A percentile compares a stretch with the other conserved stretches of the same genome.
Evolutionary conservation across 2,329 filamentous ascomycete genomes (phyloP).

Genomic region (Elsinoe australis): DNA sequence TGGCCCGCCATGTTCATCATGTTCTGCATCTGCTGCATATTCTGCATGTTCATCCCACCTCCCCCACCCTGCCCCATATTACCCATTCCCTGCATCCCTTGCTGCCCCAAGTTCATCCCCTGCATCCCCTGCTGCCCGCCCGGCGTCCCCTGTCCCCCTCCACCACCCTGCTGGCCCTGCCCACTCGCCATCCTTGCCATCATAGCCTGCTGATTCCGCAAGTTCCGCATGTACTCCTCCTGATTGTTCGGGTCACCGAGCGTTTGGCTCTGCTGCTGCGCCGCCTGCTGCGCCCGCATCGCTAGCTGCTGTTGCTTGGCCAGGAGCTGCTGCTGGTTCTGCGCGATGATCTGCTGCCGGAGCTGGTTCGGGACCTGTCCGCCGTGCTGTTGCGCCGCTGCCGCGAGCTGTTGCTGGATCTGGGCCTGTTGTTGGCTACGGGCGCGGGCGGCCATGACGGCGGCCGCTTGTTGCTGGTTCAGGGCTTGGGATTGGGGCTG

Average conservation of each 20-base stretch:
- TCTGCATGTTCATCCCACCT: constrained; percentile 13
- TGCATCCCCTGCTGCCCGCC: constrained; percentile 19
- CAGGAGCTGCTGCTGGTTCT: constrained; percentile 24
- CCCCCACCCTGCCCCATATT: constrained; percentile 21
- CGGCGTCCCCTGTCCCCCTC: constrained; percentile 10
- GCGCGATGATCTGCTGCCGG: constrained; percentile 27
- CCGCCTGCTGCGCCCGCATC: constrained; percentile 19
- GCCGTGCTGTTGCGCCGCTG: constrained; percentile 17
- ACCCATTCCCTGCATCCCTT: constrained; percentile 22
- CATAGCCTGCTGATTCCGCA: constrained; percentile 27
- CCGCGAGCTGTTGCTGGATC: constrained; percentile 5
- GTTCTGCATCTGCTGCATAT: constrained; percentile 10
- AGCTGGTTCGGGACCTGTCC: constrained; percentile 22
- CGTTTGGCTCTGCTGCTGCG: constrained; percentile 16
- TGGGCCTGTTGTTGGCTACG: constrained; percentile 14
- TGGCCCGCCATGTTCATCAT: constrained; percentile 21
- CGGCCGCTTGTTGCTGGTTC: background rate
- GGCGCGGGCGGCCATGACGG: background rate
- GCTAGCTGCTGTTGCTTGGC: constrained; percentile 19
- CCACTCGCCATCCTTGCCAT: constrained; percentile 20
- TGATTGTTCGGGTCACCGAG: constrained; percentile 26
- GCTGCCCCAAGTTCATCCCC: constrained; percentile 19
- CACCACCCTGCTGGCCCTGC: constrained; percentile 3
- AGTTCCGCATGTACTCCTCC: constrained; percentile 31
- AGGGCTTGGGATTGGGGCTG: background rate